Percentiles rank a stretch among this genome's conserved stretches.
These are phyloP conservation scores for Talaromyces sp. DNA, from an alignment of 2,329 filamentous ascomycete genomes.

Conservation along the genomic window DNA sequence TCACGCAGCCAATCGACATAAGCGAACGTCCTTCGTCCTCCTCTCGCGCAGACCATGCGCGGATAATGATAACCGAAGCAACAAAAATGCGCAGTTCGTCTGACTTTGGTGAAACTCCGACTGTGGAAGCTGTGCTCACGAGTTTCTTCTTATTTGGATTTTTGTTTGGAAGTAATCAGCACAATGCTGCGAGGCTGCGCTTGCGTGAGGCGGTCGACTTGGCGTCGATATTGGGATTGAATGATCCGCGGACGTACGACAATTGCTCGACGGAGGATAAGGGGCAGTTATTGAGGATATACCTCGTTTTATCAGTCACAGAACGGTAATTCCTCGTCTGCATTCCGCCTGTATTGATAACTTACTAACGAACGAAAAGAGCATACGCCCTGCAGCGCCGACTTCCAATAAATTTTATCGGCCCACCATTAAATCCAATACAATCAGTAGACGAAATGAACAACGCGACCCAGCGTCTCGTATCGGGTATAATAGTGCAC, in stretches of 20 bases:
- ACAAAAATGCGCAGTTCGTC: slow-evolving; percentile 40
- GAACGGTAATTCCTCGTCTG: slow-evolving; percentile 20
- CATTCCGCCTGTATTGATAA: background rate
- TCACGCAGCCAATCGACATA: slow-evolving; percentile 42
- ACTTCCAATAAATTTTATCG: slow-evolving; percentile 38
- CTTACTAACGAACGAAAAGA: slow-evolving; percentile 17
- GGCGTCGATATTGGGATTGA: slow-evolving; percentile 35
- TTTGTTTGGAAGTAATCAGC: slow-evolving; percentile 64
- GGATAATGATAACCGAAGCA: slow-evolving; percentile 38
- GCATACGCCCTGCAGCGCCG: slow-evolving; percentile 39
- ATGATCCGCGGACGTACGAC: slow-evolving; percentile 34
- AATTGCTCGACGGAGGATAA: slow-evolving; percentile 31
- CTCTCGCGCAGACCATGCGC: slow-evolving; percentile 32
- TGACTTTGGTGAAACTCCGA: slow-evolving; percentile 37
- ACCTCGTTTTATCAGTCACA: slow-evolving; percentile 32
- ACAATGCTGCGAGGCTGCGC: slow-evolving; percentile 73
- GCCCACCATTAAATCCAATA: slow-evolving; percentile 30
- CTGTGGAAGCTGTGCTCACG: slow-evolving; percentile 49
- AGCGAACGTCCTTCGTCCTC: slow-evolving; percentile 33
- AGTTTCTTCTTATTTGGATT: slow-evolving; percentile 74
- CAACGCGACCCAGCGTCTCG: slow-evolving; percentile 27
- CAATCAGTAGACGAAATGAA: slow-evolving; percentile 28
- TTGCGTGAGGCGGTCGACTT: slow-evolving; percentile 60
- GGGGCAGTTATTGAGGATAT: slow-evolving; percentile 33
- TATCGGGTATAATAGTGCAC: slow-evolving; percentile 38